A percentile compares a stretch with the other conserved stretches of the same genome.
These are phyloP conservation scores for Pichia sp. DNA, from an alignment of 1,139 yeast species.

Conservation along the genomic window DNA sequence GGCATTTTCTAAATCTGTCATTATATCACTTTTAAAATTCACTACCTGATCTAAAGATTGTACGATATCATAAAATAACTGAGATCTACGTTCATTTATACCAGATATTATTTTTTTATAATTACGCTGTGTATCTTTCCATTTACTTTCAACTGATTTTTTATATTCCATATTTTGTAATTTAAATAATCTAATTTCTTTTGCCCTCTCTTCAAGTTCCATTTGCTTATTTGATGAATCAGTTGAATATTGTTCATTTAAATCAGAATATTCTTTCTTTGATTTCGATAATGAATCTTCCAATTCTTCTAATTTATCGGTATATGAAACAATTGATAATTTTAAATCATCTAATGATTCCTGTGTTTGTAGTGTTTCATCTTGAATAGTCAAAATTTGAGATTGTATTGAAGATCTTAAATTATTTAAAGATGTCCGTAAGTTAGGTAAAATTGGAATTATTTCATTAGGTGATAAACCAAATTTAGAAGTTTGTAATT, in stretches of 20 bases:
- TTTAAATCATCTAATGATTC: conserved; percentile 52
- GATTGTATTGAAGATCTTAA: conserved; percentile 35
- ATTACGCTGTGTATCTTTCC: conserved; percentile 50
- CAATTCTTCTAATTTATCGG: conserved; percentile 52
- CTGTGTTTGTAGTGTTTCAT: conserved; percentile 53
- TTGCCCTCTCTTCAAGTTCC: conserved; percentile 28
- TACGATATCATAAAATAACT: conserved; percentile 48
- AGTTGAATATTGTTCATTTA: conserved; percentile 45
- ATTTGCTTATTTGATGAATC: conserved; percentile 37
- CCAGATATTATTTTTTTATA: conserved; percentile 46
- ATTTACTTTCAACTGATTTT: conserved; percentile 50
- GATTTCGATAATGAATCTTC: conserved; percentile 41
- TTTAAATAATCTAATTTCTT: conserved; percentile 51
- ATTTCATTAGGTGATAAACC: conserved; percentile 38
- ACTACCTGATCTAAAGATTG: conserved; percentile 54
- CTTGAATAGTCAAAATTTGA: conserved; percentile 34
- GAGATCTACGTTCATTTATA: conserved; percentile 42
- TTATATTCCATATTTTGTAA: conserved; percentile 49
- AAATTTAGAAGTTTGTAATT: conserved; percentile 24
- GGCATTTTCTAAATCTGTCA: conserved; percentile 47
- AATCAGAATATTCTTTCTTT: conserved; percentile 31
- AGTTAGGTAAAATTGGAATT: conserved; percentile 21
- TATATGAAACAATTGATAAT: conserved; percentile 50
- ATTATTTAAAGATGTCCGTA: conserved; percentile 24
- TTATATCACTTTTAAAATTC: conserved; percentile 60